Evolutionary conservation across 2,329 filamentous ascomycete species (phyloP), one percentile per base, ranked within the genome.

Genomic region (Claviceps pazoutovae): DNA sequence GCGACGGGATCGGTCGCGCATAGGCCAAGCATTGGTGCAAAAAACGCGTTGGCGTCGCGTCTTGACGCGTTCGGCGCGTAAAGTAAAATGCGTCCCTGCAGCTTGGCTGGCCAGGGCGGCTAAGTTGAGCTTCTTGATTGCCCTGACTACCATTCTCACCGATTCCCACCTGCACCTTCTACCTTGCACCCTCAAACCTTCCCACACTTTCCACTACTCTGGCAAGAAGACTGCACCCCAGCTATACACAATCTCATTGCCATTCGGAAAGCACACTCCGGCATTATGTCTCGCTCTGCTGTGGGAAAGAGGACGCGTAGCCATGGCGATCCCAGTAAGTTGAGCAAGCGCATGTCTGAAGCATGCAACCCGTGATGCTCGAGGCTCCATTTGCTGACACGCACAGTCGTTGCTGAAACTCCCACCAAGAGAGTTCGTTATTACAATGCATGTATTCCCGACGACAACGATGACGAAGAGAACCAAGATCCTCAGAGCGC

Each of bases 381-480:
- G 26, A 30, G 26, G 13, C 34, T 37, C 26, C 39, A 21, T 50
- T 30, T 23, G 45, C 52, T 53, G 16, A 53, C 13, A 39, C 53
- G 57, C 51, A 48, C 51, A 63, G 64, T 57, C 51, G 26, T 53
- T 41, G 48, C 55, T 50, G 62, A 64, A 49, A 62, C 62, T 37
- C 70, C 74, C 43, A 59, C 66, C 42, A 80, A 79, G 57, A 68
- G 72, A 56, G 66, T 70, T 49, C 70, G 74, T 55, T 69, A 71
- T 39, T 55, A 70, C 66, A 53, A 70, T 65, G 56, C 68, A 61
- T 56, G 65, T 62, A 56, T 60, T n/a, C 48, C 63, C 46, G 73
- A 78, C 60, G 81, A 77, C 60, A 81, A 48, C 8, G 48, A 53
- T 49, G 49, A 83, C 58, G 79, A 86, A 58, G 84, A 89, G 66